Evolutionary conservation across 2,329 filamentous ascomycete species (phyloP), one percentile per base, ranked within the genome.

Genomic region (Verticillium tricorpus): DNA sequence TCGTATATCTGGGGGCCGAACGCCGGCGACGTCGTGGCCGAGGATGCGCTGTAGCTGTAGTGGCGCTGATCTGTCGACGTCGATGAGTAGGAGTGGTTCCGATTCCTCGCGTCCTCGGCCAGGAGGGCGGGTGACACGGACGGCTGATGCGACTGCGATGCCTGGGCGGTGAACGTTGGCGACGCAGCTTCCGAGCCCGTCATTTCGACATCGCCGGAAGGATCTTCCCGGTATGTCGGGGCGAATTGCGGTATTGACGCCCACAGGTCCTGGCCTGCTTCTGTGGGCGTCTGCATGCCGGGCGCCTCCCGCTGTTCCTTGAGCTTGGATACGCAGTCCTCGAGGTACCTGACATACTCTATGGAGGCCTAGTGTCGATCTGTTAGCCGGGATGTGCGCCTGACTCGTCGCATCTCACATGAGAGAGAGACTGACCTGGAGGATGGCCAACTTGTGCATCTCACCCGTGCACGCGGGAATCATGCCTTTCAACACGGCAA

Each of bases 391-490:
- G 19, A 4, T 22, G 45, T 50, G 8, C 45, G 19, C 45, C 45
- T 22, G 45, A 22, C 45, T 50, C 45, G 45, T 25, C 19, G 19
- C 45, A 6, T 25, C 11, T 50, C 19, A 50, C 12, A 11, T 12
- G 45, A 22, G 45, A 74, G 83, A 66, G 74, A 96, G 45, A 74
- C 83, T 66, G 74, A 96, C 93, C 86, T 97, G 93, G 58, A 98
- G 78, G 68, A 98, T 97, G 17, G 93, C 93, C 62, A 98, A 80
- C 77, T 99, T 99, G 76, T 98, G 95, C 95, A 98, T 98, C 71
- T 98, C 94, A 7, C 93, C 93, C n/a, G 85, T 87, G 74, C 95
- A 98, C 2, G 95, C 94, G 0, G 95, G 95, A 62, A 98, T 96
- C 91, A 99, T 93, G 69, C 89, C 86, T 77, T 98, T 98, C 67